Evolutionary conservation across 306 rosid species (phyloP).

Genomic region (Pyrus betulifolia): DNA sequence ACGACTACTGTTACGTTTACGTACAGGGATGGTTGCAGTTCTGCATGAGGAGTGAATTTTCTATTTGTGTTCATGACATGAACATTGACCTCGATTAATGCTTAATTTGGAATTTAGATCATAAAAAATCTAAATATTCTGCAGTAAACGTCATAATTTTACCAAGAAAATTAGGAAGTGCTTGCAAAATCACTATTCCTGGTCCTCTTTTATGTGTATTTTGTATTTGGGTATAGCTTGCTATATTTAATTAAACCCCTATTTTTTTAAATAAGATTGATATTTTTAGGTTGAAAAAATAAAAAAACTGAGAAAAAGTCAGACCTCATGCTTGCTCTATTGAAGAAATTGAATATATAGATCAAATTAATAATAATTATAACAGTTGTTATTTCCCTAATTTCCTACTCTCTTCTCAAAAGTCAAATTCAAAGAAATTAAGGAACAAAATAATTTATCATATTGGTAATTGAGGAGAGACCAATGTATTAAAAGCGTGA

Average conservation of each 20-base stretch:
- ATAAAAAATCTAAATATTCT: not conserved
- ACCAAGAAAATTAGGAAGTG: too few species aligned
- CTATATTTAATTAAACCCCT: too few species aligned
- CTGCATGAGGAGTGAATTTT: too few species aligned
- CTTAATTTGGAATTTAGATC: too few species aligned
- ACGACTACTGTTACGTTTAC: constrained; percentile 10
- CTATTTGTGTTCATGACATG: too few species aligned
- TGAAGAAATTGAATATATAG: not conserved
- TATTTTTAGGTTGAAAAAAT: not conserved
- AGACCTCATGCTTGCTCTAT: not conserved
- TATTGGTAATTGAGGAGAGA: not conserved
- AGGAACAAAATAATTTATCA: not conserved
- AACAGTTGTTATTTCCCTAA: not conserved
- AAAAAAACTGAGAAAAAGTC: not conserved
- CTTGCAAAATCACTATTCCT: too few species aligned
- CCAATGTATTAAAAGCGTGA: too few species aligned
- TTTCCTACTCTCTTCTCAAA: not conserved
- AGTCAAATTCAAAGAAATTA: not conserved
- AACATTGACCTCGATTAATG: too few species aligned
- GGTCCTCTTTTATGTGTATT: too few species aligned
- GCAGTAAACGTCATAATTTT: too few species aligned
- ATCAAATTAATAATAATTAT: not conserved
- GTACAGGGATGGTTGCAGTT: not conserved
- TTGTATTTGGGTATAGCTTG: too few species aligned
- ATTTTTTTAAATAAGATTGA: too few species aligned